Evolutionary conservation across 129 eudicot species (phyloP).

Genomic region (Flaveria bidentis): DNA sequence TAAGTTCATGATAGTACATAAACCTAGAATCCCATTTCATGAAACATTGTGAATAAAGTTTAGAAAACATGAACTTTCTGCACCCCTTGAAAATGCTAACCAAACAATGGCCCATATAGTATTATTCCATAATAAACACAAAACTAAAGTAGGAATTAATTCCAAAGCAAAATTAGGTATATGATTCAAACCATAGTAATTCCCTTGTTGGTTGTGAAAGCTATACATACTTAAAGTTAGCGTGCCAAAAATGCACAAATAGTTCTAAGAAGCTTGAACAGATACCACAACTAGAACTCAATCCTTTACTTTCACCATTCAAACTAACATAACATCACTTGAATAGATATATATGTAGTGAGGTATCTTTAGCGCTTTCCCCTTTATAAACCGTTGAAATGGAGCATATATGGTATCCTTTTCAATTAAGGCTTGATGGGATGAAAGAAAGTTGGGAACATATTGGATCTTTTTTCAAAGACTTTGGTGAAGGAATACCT

Average conservation of each 20-base stretch:
- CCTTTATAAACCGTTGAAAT: neutral
- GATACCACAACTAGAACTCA: conserved; percentile 21
- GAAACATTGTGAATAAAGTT: neutral
- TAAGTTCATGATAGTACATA: neutral
- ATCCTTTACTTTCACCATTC: conserved; percentile 20
- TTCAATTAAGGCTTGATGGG: conserved; percentile 14
- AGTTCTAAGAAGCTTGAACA: conserved; percentile 22
- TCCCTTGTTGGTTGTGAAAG: conserved; percentile 13
- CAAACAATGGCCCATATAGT: neutral
- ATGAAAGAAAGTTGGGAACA: conserved; percentile 33
- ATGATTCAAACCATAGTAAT: conserved; percentile 27
- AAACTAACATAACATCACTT: conserved; percentile 23
- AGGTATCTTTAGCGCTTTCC: conserved; percentile 32
- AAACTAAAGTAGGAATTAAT: conserved; percentile 32
- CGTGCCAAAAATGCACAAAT: conserved; percentile 22
- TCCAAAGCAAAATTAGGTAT: conserved; percentile 28
- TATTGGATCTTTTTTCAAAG: conserved; percentile 29
- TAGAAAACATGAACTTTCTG: neutral
- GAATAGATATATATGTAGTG: conserved; percentile 20
- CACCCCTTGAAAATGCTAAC: neutral
- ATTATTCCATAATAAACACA: conserved; percentile 2
- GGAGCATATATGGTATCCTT: conserved; percentile 14
- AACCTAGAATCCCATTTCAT: neutral
- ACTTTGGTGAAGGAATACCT: conserved; percentile 33
- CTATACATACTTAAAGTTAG: conserved; percentile 21